Conservation (phyloP, 441 rosid genomes). For the Erysimum pusillum region DNA sequence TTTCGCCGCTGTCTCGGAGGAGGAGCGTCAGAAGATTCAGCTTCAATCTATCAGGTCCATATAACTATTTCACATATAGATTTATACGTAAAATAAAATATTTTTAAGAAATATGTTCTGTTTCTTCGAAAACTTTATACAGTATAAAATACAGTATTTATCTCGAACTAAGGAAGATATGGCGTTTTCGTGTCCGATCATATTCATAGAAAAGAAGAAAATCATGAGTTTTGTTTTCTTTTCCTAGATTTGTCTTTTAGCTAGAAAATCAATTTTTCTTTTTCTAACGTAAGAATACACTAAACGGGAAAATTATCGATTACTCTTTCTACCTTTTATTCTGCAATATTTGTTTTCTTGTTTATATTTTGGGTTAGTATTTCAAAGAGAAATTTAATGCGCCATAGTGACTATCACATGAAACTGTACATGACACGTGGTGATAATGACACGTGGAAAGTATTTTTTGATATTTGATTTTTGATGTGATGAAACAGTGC, state of each 20-base stretch:
- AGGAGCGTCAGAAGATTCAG: constrained; percentile 79
- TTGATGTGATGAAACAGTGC: constrained; percentile 60
- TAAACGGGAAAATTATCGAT: not conserved
- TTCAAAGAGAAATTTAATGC: constrained; percentile 14
- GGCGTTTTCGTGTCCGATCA: constrained; percentile 37
- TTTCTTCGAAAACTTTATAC: not conserved
- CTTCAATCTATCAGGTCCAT: constrained; percentile 80
- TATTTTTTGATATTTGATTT: not conserved
- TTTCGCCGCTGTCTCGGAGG: constrained; percentile 64
- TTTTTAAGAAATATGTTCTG: not conserved
- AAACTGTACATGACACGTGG: constrained; percentile 22
- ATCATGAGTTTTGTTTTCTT: constrained; percentile 15
- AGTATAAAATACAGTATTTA: no score
- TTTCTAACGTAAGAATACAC: not conserved
- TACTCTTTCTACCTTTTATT: not conserved
- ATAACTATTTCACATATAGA: not conserved
- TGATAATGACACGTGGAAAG: constrained; percentile 24
- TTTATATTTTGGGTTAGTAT: not conserved
- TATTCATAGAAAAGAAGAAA: constrained; percentile 8
- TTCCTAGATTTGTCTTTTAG: constrained; percentile 11
- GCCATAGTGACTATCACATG: not conserved
- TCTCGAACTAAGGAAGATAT: constrained; percentile 16
- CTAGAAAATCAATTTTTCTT: not conserved
- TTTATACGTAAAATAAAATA: not conserved
- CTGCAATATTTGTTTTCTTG: not conserved